phyloP scores from a whole-genome alignment of 306 rosid genomes.

The Medicago ruthenica region DNA sequence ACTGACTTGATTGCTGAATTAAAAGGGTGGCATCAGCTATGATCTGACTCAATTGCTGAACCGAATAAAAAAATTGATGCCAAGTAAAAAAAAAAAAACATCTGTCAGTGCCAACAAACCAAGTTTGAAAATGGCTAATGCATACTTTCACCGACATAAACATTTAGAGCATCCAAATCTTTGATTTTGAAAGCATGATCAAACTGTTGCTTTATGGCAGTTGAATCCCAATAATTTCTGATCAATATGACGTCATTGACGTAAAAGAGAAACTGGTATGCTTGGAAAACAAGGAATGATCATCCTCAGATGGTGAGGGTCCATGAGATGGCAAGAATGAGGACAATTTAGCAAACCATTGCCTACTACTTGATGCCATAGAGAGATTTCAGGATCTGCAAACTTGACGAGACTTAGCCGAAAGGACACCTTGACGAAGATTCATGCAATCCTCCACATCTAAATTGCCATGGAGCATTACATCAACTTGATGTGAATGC shows the following conservation, averaged over 20 bases:
- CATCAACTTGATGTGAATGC: too few relatives aligned
- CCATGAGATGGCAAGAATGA: background rate
- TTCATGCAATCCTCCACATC: too few relatives aligned
- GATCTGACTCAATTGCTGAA: background rate
- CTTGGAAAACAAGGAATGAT: background rate
- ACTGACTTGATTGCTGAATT: background rate
- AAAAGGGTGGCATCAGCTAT: too few relatives aligned
- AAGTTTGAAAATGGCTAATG: background rate
- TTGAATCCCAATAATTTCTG: background rate
- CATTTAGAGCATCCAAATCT: background rate
- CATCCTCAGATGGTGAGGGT: background rate
- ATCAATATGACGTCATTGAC: background rate
- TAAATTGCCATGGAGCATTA: too few relatives aligned
- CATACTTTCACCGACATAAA: background rate
- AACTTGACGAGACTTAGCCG: background rate
- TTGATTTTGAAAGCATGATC: background rate
- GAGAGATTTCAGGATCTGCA: too few relatives aligned
- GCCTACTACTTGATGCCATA: too few relatives aligned
- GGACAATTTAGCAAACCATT: background rate
- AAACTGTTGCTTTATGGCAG: background rate
- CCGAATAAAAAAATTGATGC: too few relatives aligned
- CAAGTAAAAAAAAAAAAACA: too few relatives aligned
- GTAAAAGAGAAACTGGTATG: background rate
- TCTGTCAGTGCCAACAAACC: background rate
- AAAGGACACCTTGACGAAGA: background rate